Base-by-base conservation (phyloP, 108 stramenopile species). In the Conticribra weissflogii region DNA sequence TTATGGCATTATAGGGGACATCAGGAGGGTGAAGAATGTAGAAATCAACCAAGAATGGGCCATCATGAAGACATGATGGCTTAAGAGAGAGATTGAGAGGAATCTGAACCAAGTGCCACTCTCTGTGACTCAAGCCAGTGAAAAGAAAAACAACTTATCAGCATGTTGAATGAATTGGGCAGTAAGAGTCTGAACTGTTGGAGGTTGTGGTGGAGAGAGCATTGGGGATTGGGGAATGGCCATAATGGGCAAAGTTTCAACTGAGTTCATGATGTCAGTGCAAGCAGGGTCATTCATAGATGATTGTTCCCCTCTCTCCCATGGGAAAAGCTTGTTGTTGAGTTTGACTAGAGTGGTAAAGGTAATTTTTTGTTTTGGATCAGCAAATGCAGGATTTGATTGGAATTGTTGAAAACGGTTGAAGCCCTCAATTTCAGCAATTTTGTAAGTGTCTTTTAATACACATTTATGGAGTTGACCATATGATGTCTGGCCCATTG, bases 401-500 rank as follows among this genome's bases (percentile, higher is more conserved):
- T 59, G 31, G 44, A 44, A 72, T 5, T 60, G 61, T 8, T 41
- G 36, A 19, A 33, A 16, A 2, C 60, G 71, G 14, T 12, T 30
- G 49, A 62, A 62, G 2, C 71, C 71, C 4, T 54, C 31, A n/a
- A 72, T 54, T 17, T 61, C 60, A 22, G 71, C 71, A 17, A 45
- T n/a, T 0, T 8, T 14, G 44, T 27, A 63, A 0, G 61, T 41
- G 4, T 22, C 0, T 30, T 32, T 41, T 2, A n/a, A 48, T 21
- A 72, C 54, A 2, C 60, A 54, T 33, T 54, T 61, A 51, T 53
- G 29, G 1, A 70, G 15, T 21, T 23, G 69, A 1, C 45, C 55
- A 22, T 34, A 56, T 30, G 18, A 15, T 63, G 41, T 63, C 47
- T 8, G 54, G 15, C 2, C 63, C 63, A 19, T 64, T 49, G 8